These are phyloP conservation scores for Acanthamoeba culbertsoni DNA, from an alignment of 208 protist genomes.

Conservation along the genomic window DNA sequence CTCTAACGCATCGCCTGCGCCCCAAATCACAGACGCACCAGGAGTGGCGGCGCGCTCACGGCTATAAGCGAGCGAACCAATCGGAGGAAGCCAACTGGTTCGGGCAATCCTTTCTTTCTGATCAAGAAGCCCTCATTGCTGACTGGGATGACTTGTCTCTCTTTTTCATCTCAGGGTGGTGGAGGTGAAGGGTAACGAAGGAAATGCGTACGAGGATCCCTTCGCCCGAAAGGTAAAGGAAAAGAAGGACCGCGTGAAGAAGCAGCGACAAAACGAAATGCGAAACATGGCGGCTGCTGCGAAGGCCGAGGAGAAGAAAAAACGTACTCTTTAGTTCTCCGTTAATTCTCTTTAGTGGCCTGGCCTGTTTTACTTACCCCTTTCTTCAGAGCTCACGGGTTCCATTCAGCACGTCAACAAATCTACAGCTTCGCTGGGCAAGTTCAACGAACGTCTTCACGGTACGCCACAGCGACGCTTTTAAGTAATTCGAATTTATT, in stretches of 20 bases:
- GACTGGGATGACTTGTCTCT: no score
- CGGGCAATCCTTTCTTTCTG: not conserved
- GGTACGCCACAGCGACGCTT: not conserved
- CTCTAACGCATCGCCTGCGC: no score
- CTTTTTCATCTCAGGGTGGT: not conserved
- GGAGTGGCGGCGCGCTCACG: slow-evolving; percentile 49
- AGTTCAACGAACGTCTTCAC: slow-evolving; percentile 46
- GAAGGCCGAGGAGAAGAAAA: slow-evolving; percentile 34
- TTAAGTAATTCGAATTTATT: no score
- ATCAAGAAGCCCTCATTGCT: no score
- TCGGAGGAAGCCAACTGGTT: slow-evolving; percentile 40
- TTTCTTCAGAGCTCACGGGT: not conserved
- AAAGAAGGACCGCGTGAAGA: slow-evolving; percentile 56
- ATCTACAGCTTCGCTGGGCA: slow-evolving; percentile 56
- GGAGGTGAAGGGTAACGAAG: slow-evolving; percentile 24
- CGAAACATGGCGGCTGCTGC: not conserved
- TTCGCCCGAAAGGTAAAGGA: slow-evolving; percentile 14
- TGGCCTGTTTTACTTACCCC: no score
- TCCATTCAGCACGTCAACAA: slow-evolving; percentile 18
- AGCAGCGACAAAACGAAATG: slow-evolving; percentile 46
- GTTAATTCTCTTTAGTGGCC: not conserved
- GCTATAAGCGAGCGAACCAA: slow-evolving; percentile 43
- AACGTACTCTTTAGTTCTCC: not conserved
- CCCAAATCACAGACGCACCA: slow-evolving; percentile 51
- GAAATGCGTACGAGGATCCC: slow-evolving; percentile 17